Base-by-base conservation (phyloP, 352 stramenopile species). In the Pythium rhizo-oryzae region DNA sequence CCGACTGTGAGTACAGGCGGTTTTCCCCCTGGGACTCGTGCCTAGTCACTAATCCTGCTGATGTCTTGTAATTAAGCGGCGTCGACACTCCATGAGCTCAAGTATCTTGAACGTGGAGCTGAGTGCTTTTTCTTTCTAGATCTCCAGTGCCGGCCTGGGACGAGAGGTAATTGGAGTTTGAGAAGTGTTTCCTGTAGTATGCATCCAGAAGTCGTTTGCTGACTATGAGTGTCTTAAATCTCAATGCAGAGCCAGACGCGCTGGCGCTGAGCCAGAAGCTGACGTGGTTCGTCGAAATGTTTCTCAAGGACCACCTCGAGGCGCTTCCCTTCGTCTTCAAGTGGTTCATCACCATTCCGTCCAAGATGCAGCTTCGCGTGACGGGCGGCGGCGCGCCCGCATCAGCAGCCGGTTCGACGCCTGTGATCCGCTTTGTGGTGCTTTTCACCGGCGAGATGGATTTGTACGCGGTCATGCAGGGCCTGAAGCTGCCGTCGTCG, bases 51-150 rank as follows among this genome's bases (percentile, higher is more conserved):
- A 21, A 24, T 25, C 21, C 12, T 11, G 2, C 8, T 46, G 16
- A 5, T 33, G 44, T 25, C 7, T 59, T 57, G 13, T 63, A 24
- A 37, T 11, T 2, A 9, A 92, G 82, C 85, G 60, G 81, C 82
- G 2, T 71, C 81, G 5, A 88, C 85, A 4, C 74, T 93, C 5
- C 79, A 93, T 54, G 82, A 91, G 37, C 71, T 93, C 11, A 89
- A 89, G 62, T 93, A 91, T 47, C 72, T 90, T 11, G 79, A 91
- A 47, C 78, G 81, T 16, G 85, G 77, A 0, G 85, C 85, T 25
- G 81, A 93, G 47, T 93, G 85, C 52, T 93, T 91, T 44, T 8
- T 84, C 11, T 91, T 87, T 43, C 4, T 91, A 8, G 84, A 93
- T 65, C 55, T 93, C 8, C 46, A 76, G 16, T 90, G 80, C 52